Conservation (phyloP, 768 basidiomycete genomes). For the Leccinum incarnatum region DNA sequence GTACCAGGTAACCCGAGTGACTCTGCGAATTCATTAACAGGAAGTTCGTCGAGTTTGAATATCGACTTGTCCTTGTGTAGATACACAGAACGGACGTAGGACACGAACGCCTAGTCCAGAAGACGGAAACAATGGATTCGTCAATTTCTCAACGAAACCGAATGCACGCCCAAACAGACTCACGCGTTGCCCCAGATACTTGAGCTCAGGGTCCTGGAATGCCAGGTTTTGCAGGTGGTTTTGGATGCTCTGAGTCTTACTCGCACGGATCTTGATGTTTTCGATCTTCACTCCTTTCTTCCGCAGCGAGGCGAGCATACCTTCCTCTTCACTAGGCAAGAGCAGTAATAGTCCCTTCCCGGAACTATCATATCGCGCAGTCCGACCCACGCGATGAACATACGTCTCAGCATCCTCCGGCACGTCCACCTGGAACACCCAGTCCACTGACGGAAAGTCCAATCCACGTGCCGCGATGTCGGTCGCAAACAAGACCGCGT, state of each 20-base stretch:
- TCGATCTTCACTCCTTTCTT: constrained; percentile 69
- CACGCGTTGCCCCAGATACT: constrained; percentile 92
- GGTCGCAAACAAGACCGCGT: constrained; percentile 89
- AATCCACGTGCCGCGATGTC: constrained; percentile 95
- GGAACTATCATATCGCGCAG: constrained; percentile 88
- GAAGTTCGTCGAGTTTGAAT: constrained; percentile 83
- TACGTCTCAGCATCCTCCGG: constrained; percentile 98
- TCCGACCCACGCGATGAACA: constrained; percentile 94
- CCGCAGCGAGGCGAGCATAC: constrained; percentile 71
- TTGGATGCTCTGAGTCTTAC: constrained; percentile 81
- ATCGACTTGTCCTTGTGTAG: constrained; percentile 92
- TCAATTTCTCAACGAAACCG: neutral
- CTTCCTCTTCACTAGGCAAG: constrained; percentile 89
- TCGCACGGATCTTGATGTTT: constrained; percentile 84
- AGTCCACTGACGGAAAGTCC: constrained; percentile 95
- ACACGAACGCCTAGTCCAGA: constrained; percentile 77
- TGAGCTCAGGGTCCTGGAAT: constrained; percentile 95
- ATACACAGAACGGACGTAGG: constrained; percentile 89
- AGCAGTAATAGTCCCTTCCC: constrained; percentile 84
- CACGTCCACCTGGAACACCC: constrained; percentile 94
- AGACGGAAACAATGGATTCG: neutral
- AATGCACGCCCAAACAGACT: constrained; percentile 24
- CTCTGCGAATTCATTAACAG: constrained; percentile 80
- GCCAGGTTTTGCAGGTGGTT: constrained; percentile 90
- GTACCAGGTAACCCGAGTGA: constrained; percentile 91